Conservation (phyloP, 495 filamentous ascomycete species). For the Sordaria brevicollis region DNA sequence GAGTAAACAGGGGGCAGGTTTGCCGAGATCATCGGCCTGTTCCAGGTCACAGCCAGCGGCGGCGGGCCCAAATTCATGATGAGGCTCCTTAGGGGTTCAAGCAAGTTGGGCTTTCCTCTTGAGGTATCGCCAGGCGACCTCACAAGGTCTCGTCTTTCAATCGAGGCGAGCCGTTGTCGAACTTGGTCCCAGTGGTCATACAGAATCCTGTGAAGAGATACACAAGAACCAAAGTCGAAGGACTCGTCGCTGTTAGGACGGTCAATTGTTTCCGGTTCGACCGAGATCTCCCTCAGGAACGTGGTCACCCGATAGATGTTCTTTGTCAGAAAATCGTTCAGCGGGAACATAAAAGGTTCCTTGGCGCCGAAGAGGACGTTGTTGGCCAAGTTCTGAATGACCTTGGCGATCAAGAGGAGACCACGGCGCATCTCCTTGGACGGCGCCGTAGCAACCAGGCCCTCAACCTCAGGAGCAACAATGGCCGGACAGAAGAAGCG, state of each 20-base stretch:
- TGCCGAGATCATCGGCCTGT: conserved; percentile 45
- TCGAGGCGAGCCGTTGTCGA: conserved; percentile 47
- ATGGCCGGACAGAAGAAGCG: conserved; percentile 62
- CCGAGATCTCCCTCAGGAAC: conserved; percentile 53
- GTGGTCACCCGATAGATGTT: conserved; percentile 54
- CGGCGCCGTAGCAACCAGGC: conserved; percentile 43
- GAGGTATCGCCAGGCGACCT: conserved; percentile 38
- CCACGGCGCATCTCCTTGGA: conserved; percentile 58
- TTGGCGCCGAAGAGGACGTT: conserved; percentile 63
- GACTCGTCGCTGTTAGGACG: conserved; percentile 33
- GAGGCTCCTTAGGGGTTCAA: conserved; percentile 44
- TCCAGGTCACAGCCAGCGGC: conserved; percentile 53
- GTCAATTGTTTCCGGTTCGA: conserved; percentile 28
- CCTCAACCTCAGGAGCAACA: conserved; percentile 55
- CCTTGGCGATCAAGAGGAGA: conserved; percentile 54
- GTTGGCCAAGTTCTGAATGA: conserved; percentile 58
- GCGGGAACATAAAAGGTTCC: conserved; percentile 57
- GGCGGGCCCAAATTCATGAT: conserved; percentile 54
- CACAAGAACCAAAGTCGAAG: conserved; percentile 57
- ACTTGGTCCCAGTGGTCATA: conserved; percentile 62
- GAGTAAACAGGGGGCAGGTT: conserved; percentile 52
- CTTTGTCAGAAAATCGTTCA: conserved; percentile 53
- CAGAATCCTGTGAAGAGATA: conserved; percentile 53
- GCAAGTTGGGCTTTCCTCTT: conserved; percentile 33
- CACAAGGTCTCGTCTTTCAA: conserved; percentile 43